These are phyloP conservation scores for Termitomyces titanicus DNA, from an alignment of 768 basidiomycete genomes.

Conservation along the genomic window DNA sequence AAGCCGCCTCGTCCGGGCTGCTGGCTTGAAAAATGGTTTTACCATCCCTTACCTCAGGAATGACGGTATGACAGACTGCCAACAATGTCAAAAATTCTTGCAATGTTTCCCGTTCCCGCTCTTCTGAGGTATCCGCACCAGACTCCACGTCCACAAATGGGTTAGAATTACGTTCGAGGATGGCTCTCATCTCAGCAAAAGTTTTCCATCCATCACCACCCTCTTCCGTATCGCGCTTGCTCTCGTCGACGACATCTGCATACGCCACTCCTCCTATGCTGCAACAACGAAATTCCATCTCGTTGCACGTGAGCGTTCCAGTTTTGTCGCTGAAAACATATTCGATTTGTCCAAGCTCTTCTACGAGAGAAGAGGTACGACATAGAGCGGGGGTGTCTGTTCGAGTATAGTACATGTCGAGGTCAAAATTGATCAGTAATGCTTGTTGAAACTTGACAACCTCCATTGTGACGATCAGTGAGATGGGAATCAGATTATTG, in stretches of 20 bases:
- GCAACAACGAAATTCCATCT: slow-evolving; percentile 96
- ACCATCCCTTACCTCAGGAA: slow-evolving; percentile 87
- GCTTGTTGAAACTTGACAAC: slow-evolving; percentile 99
- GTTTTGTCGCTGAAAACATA: slow-evolving; percentile 96
- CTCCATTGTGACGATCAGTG: slow-evolving; percentile 99
- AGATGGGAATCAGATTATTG: slow-evolving; percentile 99
- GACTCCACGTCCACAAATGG: slow-evolving; percentile 56
- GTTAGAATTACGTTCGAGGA: slow-evolving; percentile 50
- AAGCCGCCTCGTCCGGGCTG: slow-evolving; percentile 95
- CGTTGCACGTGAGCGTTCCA: slow-evolving; percentile 93
- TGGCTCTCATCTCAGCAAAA: slow-evolving; percentile 66
- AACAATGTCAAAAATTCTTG: slow-evolving; percentile 78
- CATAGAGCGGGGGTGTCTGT: slow-evolving; percentile 97
- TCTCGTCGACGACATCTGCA: slow-evolving; percentile 88
- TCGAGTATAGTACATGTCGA: slow-evolving; percentile 96
- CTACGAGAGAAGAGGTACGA: slow-evolving; percentile 96
- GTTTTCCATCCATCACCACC: slow-evolving; percentile 69
- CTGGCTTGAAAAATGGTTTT: slow-evolving; percentile 94
- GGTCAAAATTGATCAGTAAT: slow-evolving; percentile 92
- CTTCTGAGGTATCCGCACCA: slow-evolving; percentile 21
- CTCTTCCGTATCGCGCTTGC: slow-evolving; percentile 61
- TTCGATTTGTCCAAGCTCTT: slow-evolving; percentile 97
- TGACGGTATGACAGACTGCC: slow-evolving; percentile 97
- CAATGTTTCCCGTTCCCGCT: slow-evolving; percentile 50
- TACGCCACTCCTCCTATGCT: slow-evolving; percentile 87